Evolutionary conservation across 306 rosid genomes (phyloP), one percentile per base, ranked within the genome.

Genomic region (Vicia villosa): DNA sequence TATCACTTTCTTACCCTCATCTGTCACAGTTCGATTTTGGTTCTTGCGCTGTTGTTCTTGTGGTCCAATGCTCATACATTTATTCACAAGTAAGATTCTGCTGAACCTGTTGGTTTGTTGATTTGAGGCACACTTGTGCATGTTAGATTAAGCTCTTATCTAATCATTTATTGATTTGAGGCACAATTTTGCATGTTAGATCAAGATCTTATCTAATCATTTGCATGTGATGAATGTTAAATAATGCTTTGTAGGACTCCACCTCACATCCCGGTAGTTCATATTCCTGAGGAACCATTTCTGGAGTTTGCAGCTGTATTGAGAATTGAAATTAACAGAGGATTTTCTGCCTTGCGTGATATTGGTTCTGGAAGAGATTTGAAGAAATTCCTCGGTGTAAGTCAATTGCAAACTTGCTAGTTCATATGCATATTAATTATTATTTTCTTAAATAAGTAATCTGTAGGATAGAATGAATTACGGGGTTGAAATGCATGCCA

Each of bases 21-120:
- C 50, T 81, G 88, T 72, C 92, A 91, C 79, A 68, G 77, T 69
- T 66, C 67, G 70, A 89, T 91, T 52, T 81, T 80, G 1, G 42
- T 78, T 13, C 89, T 94, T 42, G 95, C 95, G 5, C 6, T 82
- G 69, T 72, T 94, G 88, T 94, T 94, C 73, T 79, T 94, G 78
- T 94, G 91, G 90, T 88, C 99, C 77, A 94, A 85, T 84, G 99
- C 85, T 57, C 91, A 87, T 66, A 81, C 95, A 26, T 84, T 88
- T 46, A 75, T 94, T 80, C 62, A 94, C 85, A 94, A 94, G 98
- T 94, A 81, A 77, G 96, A 73, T 16, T 8, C 38, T 6, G 21
- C 26, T 5, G 24, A 37, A 17, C 70, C 56, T 7, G 2, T 28
- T n/a, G 60, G n/a, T n/a, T n/a, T n/a, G n/a, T n/a, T n/a, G n/a